Percentiles rank a stretch among this genome's conserved stretches.
Evolutionary conservation across 257 asterid genomes (phyloP).

Genomic region (Przewalskia tangutica): DNA sequence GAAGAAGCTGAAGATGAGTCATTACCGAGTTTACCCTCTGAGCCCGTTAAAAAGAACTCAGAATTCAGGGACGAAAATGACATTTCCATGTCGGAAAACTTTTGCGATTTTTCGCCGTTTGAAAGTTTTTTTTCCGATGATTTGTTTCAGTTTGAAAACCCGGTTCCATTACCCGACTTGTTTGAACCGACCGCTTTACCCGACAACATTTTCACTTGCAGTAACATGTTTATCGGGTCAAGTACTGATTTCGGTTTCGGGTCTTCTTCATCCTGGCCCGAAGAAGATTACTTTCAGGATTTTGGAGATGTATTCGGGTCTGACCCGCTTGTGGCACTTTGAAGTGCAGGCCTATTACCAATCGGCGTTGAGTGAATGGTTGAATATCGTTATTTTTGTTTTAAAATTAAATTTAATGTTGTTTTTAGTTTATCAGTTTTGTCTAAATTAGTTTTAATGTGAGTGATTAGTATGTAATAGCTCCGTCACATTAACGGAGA

Average conservation of each 20-base stretch:
- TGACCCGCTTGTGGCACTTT: constrained; percentile 60
- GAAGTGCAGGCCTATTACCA: constrained; percentile 6
- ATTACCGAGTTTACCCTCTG: constrained; percentile 9
- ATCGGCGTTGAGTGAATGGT: background rate
- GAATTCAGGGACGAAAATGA: constrained; percentile 1
- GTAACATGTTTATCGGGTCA: constrained; percentile 34
- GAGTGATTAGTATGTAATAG: background rate
- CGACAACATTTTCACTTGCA: constrained; percentile 22
- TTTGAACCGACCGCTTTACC: constrained; percentile 35
- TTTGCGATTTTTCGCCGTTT: constrained; percentile 25
- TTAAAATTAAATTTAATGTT: background rate
- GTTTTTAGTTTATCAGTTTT: background rate
- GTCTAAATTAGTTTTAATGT: background rate
- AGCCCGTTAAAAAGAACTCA: background rate
- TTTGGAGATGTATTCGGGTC: constrained; percentile 79
- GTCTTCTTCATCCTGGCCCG: constrained; percentile 19
- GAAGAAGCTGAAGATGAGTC: constrained; percentile 36
- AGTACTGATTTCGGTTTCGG: constrained; percentile 32
- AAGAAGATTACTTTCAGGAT: constrained; percentile 59
- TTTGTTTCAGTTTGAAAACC: constrained; percentile 34
- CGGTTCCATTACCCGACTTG: constrained; percentile 31
- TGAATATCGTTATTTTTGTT: background rate
- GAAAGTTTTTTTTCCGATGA: constrained; percentile 30
- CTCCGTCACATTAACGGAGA: constrained; percentile 28
- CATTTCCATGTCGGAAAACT: constrained; percentile 9